phyloP scores from a whole-genome alignment of 2,329 filamentous ascomycete species.

The Apiospora marii region DNA sequence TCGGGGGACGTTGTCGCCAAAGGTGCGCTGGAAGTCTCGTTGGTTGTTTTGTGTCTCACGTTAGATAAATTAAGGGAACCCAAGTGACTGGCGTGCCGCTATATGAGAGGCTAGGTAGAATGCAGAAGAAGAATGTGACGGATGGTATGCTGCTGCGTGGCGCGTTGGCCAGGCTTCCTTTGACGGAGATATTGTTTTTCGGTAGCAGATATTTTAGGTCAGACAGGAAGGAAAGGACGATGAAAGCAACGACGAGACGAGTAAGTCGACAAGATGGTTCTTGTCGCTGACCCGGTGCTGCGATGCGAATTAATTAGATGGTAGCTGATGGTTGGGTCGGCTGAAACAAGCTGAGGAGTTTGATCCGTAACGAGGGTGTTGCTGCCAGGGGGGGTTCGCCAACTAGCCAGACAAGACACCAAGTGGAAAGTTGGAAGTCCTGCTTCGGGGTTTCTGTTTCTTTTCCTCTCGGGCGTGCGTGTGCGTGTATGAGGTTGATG shows the following conservation, averaged over 20 bases:
- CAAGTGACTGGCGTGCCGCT: background rate
- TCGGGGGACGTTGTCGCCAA: background rate
- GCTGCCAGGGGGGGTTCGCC: constrained; percentile 12
- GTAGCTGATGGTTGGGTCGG: constrained; percentile 33
- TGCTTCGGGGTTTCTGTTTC: constrained; percentile 1
- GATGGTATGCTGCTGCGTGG: constrained; percentile 9
- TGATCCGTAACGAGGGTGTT: constrained; percentile 43
- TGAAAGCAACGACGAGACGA: background rate
- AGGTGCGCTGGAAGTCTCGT: background rate
- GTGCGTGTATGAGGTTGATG: background rate
- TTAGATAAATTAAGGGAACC: background rate
- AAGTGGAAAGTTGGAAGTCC: constrained; percentile 14
- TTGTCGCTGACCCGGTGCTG: background rate
- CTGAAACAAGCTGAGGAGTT: constrained; percentile 48
- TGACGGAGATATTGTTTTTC: background rate
- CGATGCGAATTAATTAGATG: constrained; percentile 31
- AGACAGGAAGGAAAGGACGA: background rate
- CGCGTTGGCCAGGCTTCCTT: background rate
- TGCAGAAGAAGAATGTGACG: constrained; percentile 11
- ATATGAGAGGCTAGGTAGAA: background rate
- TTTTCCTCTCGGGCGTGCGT: constrained; percentile 19
- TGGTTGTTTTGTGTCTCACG: constrained; percentile 21
- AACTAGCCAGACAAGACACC: constrained; percentile 23
- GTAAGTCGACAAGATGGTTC: background rate
- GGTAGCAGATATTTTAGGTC: background rate